Evolutionary conservation across 208 protist genomes (phyloP), one percentile per base, ranked within the genome.

Genomic region (Tritrichomonas foetus): DNA sequence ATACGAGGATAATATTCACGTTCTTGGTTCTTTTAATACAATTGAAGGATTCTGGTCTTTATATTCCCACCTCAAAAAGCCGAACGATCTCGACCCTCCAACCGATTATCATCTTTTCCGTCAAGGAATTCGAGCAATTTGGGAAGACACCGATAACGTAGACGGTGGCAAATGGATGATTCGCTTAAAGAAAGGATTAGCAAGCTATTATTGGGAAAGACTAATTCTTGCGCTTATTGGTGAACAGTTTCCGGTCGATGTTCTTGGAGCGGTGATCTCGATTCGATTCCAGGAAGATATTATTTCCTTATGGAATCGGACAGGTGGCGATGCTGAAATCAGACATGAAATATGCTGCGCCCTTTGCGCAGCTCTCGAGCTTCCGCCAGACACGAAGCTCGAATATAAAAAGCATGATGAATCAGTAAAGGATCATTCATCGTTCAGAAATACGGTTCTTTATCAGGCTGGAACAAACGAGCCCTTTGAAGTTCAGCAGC

Each of bases 91-190:
- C 1, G 41, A 33, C 3, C 41, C 47, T 30, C 78, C 78, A 61
- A 57, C 78, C 33, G 78, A 94, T 47, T 94, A 94, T 36, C 93
- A 94, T 27, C 22, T 94, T 36, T 94, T 94, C 30, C 33, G 82
- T 1, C 47, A 94, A 30, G 93, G 93, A 3, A 89, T 94, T 66
- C 61, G 82, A 2, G 75, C 93, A 25, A 94, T 94, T 80, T 94
- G 93, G 93, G 93, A 94, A 64, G 93, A 94, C 39, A 14, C 55
- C 30, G 72, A 49, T 30, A 94, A 94, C 47, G 93, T 93, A 36
- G 89, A 94, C 8, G 93, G 93, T 44, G 93, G 93, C 30, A 94
- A 94, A 50, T 94, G 93, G 93, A 89, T 89, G 13, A 89, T 89
- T 57, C 44, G 78, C 2, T 30, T 89, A 8, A 89, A 89, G 41